Evolutionary conservation across 768 basidiomycete genomes (phyloP).

Genomic region (Albatrellus ellisii): DNA sequence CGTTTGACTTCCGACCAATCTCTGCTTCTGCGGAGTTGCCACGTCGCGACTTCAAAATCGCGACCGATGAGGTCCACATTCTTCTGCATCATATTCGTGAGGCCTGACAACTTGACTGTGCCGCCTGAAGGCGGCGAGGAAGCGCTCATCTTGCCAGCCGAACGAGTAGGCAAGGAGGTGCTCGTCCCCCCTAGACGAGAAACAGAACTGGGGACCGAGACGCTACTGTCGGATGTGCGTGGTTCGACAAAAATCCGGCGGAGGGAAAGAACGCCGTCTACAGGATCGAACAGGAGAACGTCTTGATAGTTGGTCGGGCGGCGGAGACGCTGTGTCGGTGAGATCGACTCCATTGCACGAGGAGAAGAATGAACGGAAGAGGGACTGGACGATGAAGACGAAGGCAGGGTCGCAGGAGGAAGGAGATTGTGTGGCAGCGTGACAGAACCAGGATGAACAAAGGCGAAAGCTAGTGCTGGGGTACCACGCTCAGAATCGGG

Average conservation of each 20-base stretch:
- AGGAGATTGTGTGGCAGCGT: conserved; percentile 28
- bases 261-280: conserved; percentile 39
- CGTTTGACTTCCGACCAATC: conserved; percentile 43
- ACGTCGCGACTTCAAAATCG: conserved; percentile 42
- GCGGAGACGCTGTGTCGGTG: conserved; percentile 15
- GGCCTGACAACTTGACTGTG: too few relatives aligned
- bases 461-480: conserved; percentile 42
- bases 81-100: conserved; percentile 24
- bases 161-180: conserved; percentile 45
- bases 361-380: conserved; percentile 19
- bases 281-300: conserved; percentile 53
- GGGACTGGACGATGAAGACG: conserved; percentile 19
- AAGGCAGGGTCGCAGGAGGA: conserved; percentile 18
- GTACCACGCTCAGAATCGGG: conserved; percentile 15
- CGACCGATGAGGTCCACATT: conserved; percentile 23
- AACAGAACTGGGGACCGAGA: conserved; percentile 17
- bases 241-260: conserved; percentile 38
- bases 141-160: conserved; percentile 24
- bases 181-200: conserved; percentile 33
- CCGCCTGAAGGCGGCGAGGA: conserved; percentile 17
- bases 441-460: conserved; percentile 27
- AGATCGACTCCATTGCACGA: conserved; percentile 15
- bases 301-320: conserved; percentile 45
- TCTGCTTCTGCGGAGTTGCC: conserved; percentile 40
- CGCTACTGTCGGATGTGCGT: conserved; percentile 14